Conservation (phyloP, 306 rosid species). For the Prosopis cineraria region DNA sequence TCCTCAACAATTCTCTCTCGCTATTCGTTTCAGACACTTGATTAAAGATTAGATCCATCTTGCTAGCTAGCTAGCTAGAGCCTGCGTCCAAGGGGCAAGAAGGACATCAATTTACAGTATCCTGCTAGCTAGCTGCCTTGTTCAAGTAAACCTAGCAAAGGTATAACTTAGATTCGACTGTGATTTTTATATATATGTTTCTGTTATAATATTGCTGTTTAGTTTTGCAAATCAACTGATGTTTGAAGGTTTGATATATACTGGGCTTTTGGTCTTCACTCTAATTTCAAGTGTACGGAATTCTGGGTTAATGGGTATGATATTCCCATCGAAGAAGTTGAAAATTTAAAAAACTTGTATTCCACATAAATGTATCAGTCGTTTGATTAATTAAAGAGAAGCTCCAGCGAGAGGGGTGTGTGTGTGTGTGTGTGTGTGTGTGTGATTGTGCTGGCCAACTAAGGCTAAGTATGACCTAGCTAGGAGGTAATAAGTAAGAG, state of each 20-base stretch:
- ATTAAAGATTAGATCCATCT: not conserved
- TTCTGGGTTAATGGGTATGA: constrained; percentile 13
- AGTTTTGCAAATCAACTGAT: not conserved
- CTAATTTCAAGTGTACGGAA: constrained; percentile 14
- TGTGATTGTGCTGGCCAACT: constrained; percentile 11
- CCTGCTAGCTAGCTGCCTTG: not conserved
- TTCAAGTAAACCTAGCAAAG: not conserved
- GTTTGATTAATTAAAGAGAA: too few relatives aligned
- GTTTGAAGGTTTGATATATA: not conserved
- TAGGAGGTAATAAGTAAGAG: not conserved
- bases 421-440: too few relatives aligned
- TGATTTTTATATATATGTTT: not conserved
- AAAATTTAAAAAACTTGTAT: constrained; percentile 26
- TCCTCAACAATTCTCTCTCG: not conserved
- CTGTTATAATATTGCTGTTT: too few relatives aligned
- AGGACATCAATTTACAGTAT: constrained; percentile 17
- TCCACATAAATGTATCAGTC: too few relatives aligned
- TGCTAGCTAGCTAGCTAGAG: not conserved
- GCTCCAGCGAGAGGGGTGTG: too few relatives aligned
- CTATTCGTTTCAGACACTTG: not conserved
- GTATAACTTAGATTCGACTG: not conserved
- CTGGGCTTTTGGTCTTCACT: constrained; percentile 14
- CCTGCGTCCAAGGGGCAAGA: constrained; percentile 10
- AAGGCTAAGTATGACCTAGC: not conserved
- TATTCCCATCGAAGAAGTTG: constrained; percentile 8